phyloP scores from a whole-genome alignment of 345 rosid species.

The Heritiera littoralis region DNA sequence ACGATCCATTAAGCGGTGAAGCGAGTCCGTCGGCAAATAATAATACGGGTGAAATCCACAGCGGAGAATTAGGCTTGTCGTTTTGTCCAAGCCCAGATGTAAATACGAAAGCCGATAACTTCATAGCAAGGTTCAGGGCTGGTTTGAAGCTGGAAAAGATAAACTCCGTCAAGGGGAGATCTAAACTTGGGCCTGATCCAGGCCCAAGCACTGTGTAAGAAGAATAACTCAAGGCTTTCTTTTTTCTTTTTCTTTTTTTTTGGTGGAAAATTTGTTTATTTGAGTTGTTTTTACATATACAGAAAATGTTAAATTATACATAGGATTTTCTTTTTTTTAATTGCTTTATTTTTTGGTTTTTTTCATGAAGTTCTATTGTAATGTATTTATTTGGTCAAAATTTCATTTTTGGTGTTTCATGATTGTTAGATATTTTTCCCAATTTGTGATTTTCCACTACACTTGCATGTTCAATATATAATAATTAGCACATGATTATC shows the following conservation, averaged over 20 bases:
- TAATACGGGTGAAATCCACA: conserved; percentile 10
- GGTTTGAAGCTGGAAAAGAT: conserved; percentile 71
- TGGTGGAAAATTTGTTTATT: background rate
- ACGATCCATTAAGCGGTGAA: conserved; percentile 33
- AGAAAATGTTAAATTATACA: background rate
- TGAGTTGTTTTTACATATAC: background rate
- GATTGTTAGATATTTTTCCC: background rate
- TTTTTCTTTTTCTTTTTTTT: background rate
- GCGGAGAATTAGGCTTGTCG: conserved; percentile 17
- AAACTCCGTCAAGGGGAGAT: conserved; percentile 49
- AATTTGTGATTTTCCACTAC: background rate
- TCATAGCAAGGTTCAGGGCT: conserved; percentile 81
- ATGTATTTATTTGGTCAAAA: background rate
- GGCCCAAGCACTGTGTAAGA: conserved; percentile 5
- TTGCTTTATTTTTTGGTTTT: background rate
- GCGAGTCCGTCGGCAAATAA: conserved; percentile 28
- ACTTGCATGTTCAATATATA: background rate
- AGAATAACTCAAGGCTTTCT: background rate
- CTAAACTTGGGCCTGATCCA: conserved; percentile 61
- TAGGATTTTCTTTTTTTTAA: background rate
- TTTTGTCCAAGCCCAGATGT: conserved; percentile 92
- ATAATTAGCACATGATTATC: background rate
- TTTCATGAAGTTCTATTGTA: background rate
- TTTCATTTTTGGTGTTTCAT: background rate
- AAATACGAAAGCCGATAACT: conserved; percentile 73